Base-by-base conservation (phyloP, 2,329 filamentous ascomycete species). In the Herpotrichia juniperi region DNA sequence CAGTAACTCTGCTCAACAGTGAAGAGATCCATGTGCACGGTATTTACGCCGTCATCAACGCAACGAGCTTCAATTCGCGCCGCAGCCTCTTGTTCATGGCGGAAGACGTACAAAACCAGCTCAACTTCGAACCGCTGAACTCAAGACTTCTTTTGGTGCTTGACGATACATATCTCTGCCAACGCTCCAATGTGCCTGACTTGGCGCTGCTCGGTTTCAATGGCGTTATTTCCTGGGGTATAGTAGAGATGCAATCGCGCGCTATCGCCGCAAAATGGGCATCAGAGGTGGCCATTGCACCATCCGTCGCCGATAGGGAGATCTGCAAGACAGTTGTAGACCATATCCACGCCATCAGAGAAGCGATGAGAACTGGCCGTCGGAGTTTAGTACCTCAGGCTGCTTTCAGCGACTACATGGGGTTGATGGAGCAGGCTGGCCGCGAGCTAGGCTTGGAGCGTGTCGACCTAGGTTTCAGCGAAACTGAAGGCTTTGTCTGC, bases 201-300 rank as follows among this genome's bases (percentile, higher is more conserved):
- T 74, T 93, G 0, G 89, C 88, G 0, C 90, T 93, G 61, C 85
- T 93, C 1, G 90, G 90, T 1, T 90, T 91, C 71, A 81, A 89
- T 49, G 87, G 87, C 0, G 16, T 22, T 11, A 88, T 89, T 0
- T 92, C 90, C 68, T 93, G 90, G 90, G 88, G 88, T 0, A 84
- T 90, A 0, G 89, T 92, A 79, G 89, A 93, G 69, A 91, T 92
- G 88, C 90, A 93, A 73, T 86, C 89, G 1, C 81, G 88, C 1
- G 82, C 88, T 54, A 74, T 91, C 5, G 78, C 85, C 0, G 70
- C 78, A 10, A 40, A 11, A 14, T 51, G 49, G 42, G 9, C 46
- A 46, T n/a, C 40, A 48, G 30, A 50, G 12, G 16, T 6, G 14
- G 34, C 6, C 34, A 4, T n/a, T 5, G 21, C 10, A 5, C n/a